These are phyloP conservation scores for Singerocomus rubriflavus DNA, from an alignment of 1,284 basidiomycete species.

Conservation along the genomic window DNA sequence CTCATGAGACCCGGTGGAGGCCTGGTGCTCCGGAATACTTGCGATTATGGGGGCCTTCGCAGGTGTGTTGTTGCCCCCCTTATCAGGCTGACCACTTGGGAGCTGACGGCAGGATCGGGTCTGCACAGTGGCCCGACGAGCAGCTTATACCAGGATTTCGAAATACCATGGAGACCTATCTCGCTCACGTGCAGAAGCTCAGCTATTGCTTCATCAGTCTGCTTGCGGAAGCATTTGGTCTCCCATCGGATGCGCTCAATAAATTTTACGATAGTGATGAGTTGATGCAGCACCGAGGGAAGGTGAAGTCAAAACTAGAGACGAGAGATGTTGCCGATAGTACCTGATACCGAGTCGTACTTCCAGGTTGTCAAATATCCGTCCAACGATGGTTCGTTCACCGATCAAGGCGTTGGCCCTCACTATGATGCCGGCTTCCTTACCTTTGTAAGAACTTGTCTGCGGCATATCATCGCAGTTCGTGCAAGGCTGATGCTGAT, in stretches of 20 bases:
- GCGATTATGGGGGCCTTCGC: conserved; percentile 38
- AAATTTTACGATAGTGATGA: conserved; percentile 32
- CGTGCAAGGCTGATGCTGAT: not conserved
- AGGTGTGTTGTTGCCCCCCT: conserved; percentile 27
- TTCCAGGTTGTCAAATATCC: conserved; percentile 40
- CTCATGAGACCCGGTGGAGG: conserved; percentile 34
- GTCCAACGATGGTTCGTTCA: conserved; percentile 26
- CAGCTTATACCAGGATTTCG: conserved; percentile 37
- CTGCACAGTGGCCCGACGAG: conserved; percentile 39
- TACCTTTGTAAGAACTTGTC: conserved; percentile 33
- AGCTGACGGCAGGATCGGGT: not conserved
- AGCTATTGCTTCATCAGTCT: conserved; percentile 26
- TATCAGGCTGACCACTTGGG: not conserved
- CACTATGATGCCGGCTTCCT: conserved; percentile 43
- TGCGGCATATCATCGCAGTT: accelerated
- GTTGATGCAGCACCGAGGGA: conserved; percentile 33
- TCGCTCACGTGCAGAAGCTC: conserved; percentile 27
- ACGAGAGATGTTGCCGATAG: not conserved
- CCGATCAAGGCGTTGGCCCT: conserved; percentile 41
- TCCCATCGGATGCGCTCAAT: conserved; percentile 28
- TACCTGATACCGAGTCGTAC: not conserved
- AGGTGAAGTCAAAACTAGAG: conserved; percentile 18
- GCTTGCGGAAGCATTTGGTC: conserved; percentile 32
- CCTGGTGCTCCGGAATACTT: conserved; percentile 38
- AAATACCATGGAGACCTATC: conserved; percentile 27